Conservation (phyloP, 1,284 basidiomycete genomes). For the Puccinia polysora region DNA sequence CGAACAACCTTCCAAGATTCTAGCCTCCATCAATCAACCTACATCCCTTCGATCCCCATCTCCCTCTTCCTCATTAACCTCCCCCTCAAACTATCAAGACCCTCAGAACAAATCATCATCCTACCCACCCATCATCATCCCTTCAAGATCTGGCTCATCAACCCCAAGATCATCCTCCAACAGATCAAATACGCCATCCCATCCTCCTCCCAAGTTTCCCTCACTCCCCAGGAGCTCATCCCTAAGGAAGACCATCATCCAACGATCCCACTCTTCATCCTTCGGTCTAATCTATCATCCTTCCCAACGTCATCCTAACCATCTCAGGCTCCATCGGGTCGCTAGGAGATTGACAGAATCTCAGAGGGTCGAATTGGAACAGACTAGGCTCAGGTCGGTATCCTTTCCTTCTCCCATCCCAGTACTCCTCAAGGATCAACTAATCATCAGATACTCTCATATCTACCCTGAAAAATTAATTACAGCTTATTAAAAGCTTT, state of each 20-base stretch:
- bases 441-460: background rate
- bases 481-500: slow-evolving; percentile 29
- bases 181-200: background rate
- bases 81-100: background rate
- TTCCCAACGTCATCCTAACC: background rate
- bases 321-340: background rate
- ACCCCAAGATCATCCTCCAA: background rate
- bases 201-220: background rate
- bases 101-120: too few species aligned
- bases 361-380: slow-evolving; percentile 27
- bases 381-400: slow-evolving; percentile 18
- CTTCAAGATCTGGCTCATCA: background rate
- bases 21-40: background rate
- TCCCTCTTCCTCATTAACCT: background rate
- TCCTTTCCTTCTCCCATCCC: background rate
- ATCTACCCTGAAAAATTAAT: too few species aligned
- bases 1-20: background rate
- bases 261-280: slow-evolving; percentile 4
- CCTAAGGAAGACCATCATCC: slow-evolving; percentile 9
- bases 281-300: background rate
- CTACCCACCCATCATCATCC: background rate
- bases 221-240: background rate
- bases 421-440: background rate
- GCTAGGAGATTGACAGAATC: slow-evolving; percentile 29
- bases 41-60: background rate